These are phyloP conservation scores for Bromus sterilis DNA, from an alignment of 176 grass and related monocot genomes.

Conservation along the genomic window DNA sequence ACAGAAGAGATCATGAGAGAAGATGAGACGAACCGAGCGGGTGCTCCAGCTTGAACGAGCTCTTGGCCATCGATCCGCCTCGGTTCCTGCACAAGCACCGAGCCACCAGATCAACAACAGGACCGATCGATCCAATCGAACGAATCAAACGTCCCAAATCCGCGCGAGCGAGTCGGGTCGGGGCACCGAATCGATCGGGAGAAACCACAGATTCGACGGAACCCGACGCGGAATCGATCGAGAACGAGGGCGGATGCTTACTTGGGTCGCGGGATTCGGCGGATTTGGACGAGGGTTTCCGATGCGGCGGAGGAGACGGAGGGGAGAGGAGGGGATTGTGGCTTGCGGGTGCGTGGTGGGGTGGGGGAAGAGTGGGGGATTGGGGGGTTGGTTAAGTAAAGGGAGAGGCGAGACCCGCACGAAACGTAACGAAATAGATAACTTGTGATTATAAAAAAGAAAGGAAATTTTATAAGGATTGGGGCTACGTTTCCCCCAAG, in stretches of 20 bases:
- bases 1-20: neutral
- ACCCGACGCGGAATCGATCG: neutral
- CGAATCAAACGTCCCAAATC: too few species aligned
- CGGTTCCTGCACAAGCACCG: neutral
- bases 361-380: constrained; percentile 13
- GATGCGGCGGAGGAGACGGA: neutral
- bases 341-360: neutral
- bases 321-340: constrained; percentile 1
- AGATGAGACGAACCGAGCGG: constrained; percentile 54
- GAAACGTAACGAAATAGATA: constrained; percentile 30
- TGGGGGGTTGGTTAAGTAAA: constrained; percentile 21
- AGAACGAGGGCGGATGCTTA: neutral
- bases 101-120: neutral
- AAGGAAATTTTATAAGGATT: too few species aligned
- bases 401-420: neutral
- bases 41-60: constrained; percentile 94
- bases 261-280: neutral
- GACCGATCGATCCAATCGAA: neutral
- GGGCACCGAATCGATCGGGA: neutral
- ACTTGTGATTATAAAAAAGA: neutral
- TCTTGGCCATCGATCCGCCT: constrained; percentile 65
- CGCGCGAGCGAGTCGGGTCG: neutral
- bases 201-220: neutral
- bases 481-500: constrained; percentile 7
- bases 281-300: constrained; percentile 5